A percentile compares a stretch with the other conserved stretches of the same genome.
These are phyloP conservation scores for Nidularia pulvinata DNA, from an alignment of 768 basidiomycete genomes.

Conservation along the genomic window DNA sequence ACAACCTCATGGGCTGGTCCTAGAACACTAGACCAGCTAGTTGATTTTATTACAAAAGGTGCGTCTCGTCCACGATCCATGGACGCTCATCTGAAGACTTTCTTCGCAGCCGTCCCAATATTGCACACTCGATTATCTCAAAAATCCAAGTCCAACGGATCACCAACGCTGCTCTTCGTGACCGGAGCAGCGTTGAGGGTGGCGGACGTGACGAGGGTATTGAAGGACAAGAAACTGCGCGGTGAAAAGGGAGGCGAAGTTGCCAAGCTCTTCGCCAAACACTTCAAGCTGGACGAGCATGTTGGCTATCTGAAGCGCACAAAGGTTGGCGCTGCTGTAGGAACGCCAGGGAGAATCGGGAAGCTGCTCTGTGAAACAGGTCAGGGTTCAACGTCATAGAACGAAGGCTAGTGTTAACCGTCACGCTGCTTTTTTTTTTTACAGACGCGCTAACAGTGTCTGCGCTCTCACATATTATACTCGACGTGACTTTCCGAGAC, in stretches of 20 bases:
- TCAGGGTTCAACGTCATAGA: constrained; percentile 21
- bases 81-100: neutral
- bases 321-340: constrained; percentile 87
- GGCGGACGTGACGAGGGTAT: constrained; percentile 78
- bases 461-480: constrained; percentile 81
- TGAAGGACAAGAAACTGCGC: constrained; percentile 67
- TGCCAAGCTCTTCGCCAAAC: constrained; percentile 94
- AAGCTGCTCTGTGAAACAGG: constrained; percentile 80
- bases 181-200: constrained; percentile 91
- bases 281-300: constrained; percentile 90
- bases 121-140: constrained; percentile 74
- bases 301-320: constrained; percentile 80
- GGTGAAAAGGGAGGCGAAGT: constrained; percentile 90
- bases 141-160: constrained; percentile 73
- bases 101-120: constrained; percentile 55
- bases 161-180: constrained; percentile 85
- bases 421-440: constrained; percentile 8
- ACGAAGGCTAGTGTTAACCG: neutral
- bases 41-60: constrained; percentile 80
- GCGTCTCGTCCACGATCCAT: constrained; percentile 13
- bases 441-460: constrained; percentile 72
- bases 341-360: constrained; percentile 90
- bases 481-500: constrained; percentile 76
- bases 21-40: constrained; percentile 70
- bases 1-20: constrained; percentile 73